Conservation (phyloP, 1,139 yeast species). For the Taiozyma sp. region DNA sequence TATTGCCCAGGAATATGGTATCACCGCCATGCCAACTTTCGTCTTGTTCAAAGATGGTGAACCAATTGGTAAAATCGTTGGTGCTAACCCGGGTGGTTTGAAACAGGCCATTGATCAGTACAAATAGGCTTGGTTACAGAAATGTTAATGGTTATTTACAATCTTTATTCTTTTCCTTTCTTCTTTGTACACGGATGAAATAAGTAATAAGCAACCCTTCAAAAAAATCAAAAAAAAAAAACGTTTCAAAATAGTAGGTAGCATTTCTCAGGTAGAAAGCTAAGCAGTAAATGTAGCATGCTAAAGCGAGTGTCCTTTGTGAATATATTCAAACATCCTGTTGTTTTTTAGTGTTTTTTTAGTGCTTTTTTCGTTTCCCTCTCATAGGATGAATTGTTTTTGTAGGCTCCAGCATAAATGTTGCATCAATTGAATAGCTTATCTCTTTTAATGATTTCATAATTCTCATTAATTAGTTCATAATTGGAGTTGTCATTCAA, state of each 20-base stretch:
- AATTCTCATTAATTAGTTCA: constrained; percentile 17
- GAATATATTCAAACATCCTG: background rate
- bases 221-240: background rate
- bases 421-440: constrained; percentile 8
- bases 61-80: constrained; percentile 58
- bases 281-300: background rate
- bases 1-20: constrained; percentile 61
- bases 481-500: constrained; percentile 8
- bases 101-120: constrained; percentile 33
- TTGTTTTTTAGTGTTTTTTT: background rate
- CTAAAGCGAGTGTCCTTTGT: background rate
- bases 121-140: constrained; percentile 7
- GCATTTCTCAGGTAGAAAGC: background rate
- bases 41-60: constrained; percentile 66
- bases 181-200: background rate
- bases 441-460: constrained; percentile 23
- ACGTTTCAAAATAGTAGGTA: background rate
- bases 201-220: too few relatives aligned
- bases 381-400: background rate
- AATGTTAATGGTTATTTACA: background rate
- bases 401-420: background rate
- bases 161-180: background rate
- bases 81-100: constrained; percentile 62
- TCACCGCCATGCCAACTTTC: constrained; percentile 88
- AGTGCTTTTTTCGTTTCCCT: background rate